A percentile compares a stretch with the other conserved stretches of the same genome.
Conservation (phyloP, 441 rosid species). For the California macrophylla region DNA sequence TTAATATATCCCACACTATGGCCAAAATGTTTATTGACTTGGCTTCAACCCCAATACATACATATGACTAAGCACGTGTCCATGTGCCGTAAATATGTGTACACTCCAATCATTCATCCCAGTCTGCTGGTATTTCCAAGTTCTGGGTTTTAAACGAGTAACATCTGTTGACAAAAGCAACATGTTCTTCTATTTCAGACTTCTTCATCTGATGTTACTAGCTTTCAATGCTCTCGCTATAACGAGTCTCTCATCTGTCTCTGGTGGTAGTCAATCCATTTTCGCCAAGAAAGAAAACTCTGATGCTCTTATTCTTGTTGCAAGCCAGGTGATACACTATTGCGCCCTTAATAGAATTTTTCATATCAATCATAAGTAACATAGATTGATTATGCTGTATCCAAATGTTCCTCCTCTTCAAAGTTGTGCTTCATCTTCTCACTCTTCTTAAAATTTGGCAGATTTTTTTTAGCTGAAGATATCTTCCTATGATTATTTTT, state of each 20-base stretch:
- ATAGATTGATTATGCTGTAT: neutral
- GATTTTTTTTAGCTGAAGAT: neutral
- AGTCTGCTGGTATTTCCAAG: neutral
- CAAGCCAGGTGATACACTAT: slow-evolving; percentile 60
- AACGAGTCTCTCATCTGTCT: slow-evolving; percentile 39
- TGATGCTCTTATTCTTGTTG: slow-evolving; percentile 55
- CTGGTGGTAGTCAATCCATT: slow-evolving; percentile 41
- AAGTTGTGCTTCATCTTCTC: neutral
- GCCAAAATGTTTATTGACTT: neutral
- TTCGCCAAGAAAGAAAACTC: slow-evolving; percentile 57
- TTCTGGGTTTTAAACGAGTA: neutral
- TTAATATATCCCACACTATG: neutral
- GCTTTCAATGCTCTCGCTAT: slow-evolving; percentile 51
- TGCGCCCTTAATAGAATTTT: neutral
- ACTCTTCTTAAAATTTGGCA: neutral
- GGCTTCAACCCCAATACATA: neutral
- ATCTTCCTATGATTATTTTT: neutral
- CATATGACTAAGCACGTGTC: neutral
- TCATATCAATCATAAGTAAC: slow-evolving; percentile 1
- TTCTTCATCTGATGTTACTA: slow-evolving; percentile 55
- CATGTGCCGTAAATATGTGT: neutral
- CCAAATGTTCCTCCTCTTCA: neutral
- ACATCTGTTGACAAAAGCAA: slow-evolving; percentile 15
- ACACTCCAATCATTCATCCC: neutral
- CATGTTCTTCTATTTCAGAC: slow-evolving; percentile 33